These are phyloP conservation scores for Medicago lupulina DNA, from an alignment of 306 rosid species.

Conservation along the genomic window DNA sequence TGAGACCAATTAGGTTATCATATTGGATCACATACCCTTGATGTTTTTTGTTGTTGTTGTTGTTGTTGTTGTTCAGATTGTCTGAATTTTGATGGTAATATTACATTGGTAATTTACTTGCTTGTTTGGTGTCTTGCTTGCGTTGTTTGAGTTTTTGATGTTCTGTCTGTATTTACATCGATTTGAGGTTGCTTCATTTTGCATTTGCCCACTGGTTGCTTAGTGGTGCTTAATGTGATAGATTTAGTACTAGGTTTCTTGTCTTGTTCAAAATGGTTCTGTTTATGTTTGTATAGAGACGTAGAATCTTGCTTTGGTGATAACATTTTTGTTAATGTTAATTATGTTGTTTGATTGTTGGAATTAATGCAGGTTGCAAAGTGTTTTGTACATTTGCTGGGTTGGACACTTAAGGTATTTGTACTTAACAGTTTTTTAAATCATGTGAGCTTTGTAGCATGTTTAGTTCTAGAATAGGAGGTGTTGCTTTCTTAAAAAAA, in stretches of 20 bases:
- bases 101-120: background rate
- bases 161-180: background rate
- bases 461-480: background rate
- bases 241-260: background rate
- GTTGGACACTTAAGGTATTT: constrained; percentile 11
- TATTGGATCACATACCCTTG: background rate
- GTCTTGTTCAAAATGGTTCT: background rate
- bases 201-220: background rate
- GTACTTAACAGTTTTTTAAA: background rate
- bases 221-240: background rate
- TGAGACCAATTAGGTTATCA: background rate
- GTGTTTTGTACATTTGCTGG: constrained; percentile 11
- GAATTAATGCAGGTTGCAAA: constrained; percentile 7
- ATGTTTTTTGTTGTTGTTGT: background rate
- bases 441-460: constrained; percentile 6
- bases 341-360: background rate
- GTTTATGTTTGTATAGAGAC: background rate
- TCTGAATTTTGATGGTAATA: background rate
- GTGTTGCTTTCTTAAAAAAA: background rate
- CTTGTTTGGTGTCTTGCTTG: background rate
- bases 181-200: constrained; percentile 9
- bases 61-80: background rate
- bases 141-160: background rate
- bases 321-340: background rate
- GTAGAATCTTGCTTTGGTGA: constrained; percentile 16